These are phyloP conservation scores for Pseudohalonectria lignicola DNA, from an alignment of 2,329 filamentous ascomycete species.

Conservation along the genomic window DNA sequence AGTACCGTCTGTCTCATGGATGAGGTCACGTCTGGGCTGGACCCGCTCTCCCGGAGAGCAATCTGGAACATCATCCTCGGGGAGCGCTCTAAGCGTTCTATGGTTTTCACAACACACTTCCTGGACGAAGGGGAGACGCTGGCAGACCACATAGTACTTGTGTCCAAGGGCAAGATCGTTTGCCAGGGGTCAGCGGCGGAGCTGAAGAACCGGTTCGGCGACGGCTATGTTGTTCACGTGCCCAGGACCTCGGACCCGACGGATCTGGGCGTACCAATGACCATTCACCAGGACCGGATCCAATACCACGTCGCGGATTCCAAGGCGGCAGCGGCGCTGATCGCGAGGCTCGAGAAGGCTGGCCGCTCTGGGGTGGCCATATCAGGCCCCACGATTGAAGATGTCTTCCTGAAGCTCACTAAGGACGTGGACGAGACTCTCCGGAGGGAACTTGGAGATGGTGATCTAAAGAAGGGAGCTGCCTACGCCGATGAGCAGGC, in stretches of 20 bases:
- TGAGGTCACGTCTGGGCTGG: conserved; percentile 80
- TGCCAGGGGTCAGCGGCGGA: conserved; percentile 77
- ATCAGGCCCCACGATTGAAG: conserved; percentile 81
- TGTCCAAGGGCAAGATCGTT: conserved; percentile 74
- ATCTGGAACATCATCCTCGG: conserved; percentile 90
- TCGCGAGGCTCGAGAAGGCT: conserved; percentile 54
- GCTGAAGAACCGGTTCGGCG: conserved; percentile 71
- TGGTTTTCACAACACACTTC: conserved; percentile 87
- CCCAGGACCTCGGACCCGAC: conserved; percentile 44
- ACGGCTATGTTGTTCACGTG: conserved; percentile 74
- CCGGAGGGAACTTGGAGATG: conserved; percentile 1
- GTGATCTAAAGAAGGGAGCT: too few relatives aligned
- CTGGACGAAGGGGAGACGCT: conserved; percentile 86
- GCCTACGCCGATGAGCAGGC: neutral
- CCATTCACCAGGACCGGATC: conserved; percentile 56
- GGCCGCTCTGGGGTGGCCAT: conserved; percentile 72
- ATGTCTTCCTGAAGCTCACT: conserved; percentile 79
- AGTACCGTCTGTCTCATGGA: conserved; percentile 83
- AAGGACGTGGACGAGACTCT: conserved; percentile 59
- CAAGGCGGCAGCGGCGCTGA: conserved; percentile 57
- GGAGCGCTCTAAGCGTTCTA: conserved; percentile 70
- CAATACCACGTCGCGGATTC: conserved; percentile 65
- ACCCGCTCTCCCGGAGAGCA: conserved; percentile 76
- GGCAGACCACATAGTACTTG: conserved; percentile 77
- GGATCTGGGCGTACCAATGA: conserved; percentile 44